A percentile compares a stretch with the other conserved stretches of the same genome.
These are phyloP conservation scores for Nyctanthes arbortristis DNA, from an alignment of 257 asterid species.

Conservation along the genomic window DNA sequence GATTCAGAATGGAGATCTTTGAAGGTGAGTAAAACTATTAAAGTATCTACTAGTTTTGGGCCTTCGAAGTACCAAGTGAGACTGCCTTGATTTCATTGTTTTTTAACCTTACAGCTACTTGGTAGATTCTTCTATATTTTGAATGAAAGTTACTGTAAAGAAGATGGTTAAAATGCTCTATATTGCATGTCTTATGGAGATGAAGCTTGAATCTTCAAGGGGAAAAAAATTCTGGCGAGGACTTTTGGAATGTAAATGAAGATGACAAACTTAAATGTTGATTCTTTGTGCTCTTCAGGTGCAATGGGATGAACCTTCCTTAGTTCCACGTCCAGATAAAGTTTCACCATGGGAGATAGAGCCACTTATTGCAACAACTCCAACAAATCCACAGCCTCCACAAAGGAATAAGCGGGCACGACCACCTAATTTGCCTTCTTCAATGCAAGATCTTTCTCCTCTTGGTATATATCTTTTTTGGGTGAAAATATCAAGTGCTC, in stretches of 20 bases:
- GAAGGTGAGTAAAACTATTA: conserved; percentile 66
- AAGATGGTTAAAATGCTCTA: not conserved
- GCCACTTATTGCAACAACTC: conserved; percentile 67
- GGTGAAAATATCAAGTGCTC: conserved; percentile 8
- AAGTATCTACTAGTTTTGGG: not conserved
- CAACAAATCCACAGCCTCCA: conserved; percentile 71
- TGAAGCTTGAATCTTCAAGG: not conserved
- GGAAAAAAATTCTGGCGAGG: conserved; percentile 14
- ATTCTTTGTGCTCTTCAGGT: conserved; percentile 54
- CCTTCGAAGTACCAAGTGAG: conserved; percentile 6
- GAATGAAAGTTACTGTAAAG: conserved; percentile 5
- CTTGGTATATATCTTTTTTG: conserved; percentile 46
- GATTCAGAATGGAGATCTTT: conserved; percentile 95
- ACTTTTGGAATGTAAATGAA: conserved; percentile 7
- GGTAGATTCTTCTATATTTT: not conserved
- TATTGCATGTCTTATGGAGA: conserved; percentile 12
- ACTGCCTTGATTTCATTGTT: too few species aligned
- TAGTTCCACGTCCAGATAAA: conserved; percentile 80
- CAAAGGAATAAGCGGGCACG: conserved; percentile 90
- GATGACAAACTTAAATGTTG: not conserved
- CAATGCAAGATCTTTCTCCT: conserved; percentile 65
- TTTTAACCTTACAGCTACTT: not conserved
- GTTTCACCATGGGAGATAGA: conserved; percentile 97
- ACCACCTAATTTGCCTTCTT: conserved; percentile 56
- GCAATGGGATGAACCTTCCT: conserved; percentile 98